Evolutionary conservation across 768 basidiomycete genomes (phyloP).

Genomic region (Sistotremastrum suecicum): DNA sequence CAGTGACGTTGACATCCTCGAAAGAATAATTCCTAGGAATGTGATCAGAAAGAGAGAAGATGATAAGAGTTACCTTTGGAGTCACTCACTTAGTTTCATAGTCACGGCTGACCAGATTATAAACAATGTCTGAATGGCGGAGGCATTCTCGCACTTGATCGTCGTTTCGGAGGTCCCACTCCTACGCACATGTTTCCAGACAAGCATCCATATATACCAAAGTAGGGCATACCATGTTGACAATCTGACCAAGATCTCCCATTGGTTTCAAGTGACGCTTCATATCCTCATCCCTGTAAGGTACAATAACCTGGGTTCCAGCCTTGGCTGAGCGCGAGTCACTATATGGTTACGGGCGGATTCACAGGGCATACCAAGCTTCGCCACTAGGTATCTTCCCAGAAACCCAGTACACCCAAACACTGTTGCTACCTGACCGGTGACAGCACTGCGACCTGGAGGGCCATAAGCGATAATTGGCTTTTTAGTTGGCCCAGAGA

Average conservation of each 20-base stretch:
- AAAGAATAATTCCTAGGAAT: conserved; percentile 74
- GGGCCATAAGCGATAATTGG: conserved; percentile 66
- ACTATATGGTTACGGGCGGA: neutral
- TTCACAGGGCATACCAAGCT: conserved; percentile 53
- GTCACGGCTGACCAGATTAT: conserved; percentile 89
- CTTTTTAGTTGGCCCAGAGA: conserved; percentile 40
- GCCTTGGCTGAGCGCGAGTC: conserved; percentile 47
- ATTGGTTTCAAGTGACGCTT: conserved; percentile 80
- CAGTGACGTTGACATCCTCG: conserved; percentile 65
- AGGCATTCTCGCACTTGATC: conserved; percentile 88
- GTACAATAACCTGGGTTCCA: conserved; percentile 88
- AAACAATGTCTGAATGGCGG: conserved; percentile 90
- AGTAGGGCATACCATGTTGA: conserved; percentile 59
- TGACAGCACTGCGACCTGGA: conserved; percentile 74
- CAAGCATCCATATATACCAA: neutral
- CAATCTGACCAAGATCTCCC: conserved; percentile 95
- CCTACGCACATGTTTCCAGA: conserved; percentile 30
- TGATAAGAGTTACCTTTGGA: conserved; percentile 1
- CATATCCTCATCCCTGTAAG: conserved; percentile 91
- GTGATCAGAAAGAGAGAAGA: no score
- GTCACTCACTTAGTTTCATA: conserved; percentile 80
- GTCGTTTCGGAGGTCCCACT: conserved; percentile 90
- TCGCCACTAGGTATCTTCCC: conserved; percentile 85
- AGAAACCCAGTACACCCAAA: conserved; percentile 96
- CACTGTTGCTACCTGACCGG: conserved; percentile 88